These are phyloP conservation scores for Eucalyptus erythrocorys DNA, from an alignment of 345 rosid genomes.

Conservation along the genomic window DNA sequence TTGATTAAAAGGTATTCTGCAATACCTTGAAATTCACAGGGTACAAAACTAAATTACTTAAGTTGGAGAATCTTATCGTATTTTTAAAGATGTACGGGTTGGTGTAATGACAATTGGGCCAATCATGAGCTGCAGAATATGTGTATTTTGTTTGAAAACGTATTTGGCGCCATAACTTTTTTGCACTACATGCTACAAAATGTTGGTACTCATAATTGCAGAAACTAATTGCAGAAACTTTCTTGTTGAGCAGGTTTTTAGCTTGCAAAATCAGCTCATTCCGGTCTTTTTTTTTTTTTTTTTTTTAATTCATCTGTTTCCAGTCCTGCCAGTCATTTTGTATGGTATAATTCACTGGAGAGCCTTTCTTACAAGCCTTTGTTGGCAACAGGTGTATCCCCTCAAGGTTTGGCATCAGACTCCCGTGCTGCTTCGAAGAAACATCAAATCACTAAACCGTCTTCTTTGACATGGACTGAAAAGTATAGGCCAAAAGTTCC, in stretches of 20 bases:
- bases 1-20: background rate
- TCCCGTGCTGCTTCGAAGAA: constrained; percentile 30
- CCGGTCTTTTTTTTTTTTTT: background rate
- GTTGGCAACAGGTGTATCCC: constrained; percentile 15
- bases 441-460: constrained; percentile 15
- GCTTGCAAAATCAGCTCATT: background rate
- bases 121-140: background rate
- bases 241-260: background rate
- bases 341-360: background rate
- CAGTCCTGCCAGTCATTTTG: background rate
- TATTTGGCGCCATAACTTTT: background rate
- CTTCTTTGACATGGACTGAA: constrained; percentile 76
- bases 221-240: background rate
- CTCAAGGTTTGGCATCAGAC: constrained; percentile 7
- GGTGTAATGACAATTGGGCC: background rate
- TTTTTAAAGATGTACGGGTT: background rate
- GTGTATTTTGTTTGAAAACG: background rate
- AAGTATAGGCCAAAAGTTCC: constrained; percentile 82
- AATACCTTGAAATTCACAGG: background rate
- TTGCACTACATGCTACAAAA: background rate
- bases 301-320: no score
- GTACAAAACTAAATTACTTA: background rate
- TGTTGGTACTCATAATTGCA: background rate
- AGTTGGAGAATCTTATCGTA: background rate
- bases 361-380: background rate